Conservation (phyloP, 1,139 yeast genomes). For the Pneumocystis carinii region DNA sequence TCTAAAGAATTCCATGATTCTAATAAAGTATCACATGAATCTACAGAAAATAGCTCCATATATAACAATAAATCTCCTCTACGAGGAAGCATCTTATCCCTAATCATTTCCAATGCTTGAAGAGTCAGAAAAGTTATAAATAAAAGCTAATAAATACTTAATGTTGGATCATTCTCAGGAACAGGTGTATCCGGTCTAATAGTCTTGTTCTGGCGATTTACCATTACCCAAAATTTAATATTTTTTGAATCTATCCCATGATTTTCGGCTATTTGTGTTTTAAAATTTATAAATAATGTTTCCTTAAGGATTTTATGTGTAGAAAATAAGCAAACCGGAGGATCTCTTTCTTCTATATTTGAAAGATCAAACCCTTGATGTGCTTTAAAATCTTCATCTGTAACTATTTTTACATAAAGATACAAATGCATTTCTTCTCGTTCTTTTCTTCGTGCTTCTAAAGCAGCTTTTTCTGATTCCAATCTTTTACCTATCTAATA, state of each 20-base stretch:
- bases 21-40: slow-evolving; percentile 6
- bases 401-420: slow-evolving; percentile 43
- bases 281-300: slow-evolving; percentile 38
- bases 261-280: slow-evolving; percentile 34
- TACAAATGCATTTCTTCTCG: slow-evolving; percentile 69
- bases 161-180: background rate
- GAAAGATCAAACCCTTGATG: slow-evolving; percentile 69
- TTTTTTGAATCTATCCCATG: slow-evolving; percentile 29
- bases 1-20: slow-evolving; percentile 7
- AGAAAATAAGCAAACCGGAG: slow-evolving; percentile 13
- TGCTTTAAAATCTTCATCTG: slow-evolving; percentile 37
- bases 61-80: slow-evolving; percentile 30
- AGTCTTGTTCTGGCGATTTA: slow-evolving; percentile 60
- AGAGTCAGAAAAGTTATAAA: background rate
- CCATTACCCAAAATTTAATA: slow-evolving; percentile 51
- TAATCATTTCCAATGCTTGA: slow-evolving; percentile 29
- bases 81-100: slow-evolving; percentile 26
- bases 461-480: slow-evolving; percentile 43
- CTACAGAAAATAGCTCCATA: slow-evolving; percentile 28
- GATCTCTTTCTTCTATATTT: slow-evolving; percentile 17
- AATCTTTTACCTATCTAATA: slow-evolving; percentile 31
- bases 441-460: slow-evolving; percentile 42
- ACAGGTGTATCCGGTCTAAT: slow-evolving; percentile 45
- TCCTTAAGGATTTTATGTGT: slow-evolving; percentile 44
- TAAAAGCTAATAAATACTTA: background rate